Percentiles rank a stretch among this genome's conserved stretches.
Conservation (phyloP, 2,329 filamentous ascomycete genomes). For the Xylaria sp. region DNA sequence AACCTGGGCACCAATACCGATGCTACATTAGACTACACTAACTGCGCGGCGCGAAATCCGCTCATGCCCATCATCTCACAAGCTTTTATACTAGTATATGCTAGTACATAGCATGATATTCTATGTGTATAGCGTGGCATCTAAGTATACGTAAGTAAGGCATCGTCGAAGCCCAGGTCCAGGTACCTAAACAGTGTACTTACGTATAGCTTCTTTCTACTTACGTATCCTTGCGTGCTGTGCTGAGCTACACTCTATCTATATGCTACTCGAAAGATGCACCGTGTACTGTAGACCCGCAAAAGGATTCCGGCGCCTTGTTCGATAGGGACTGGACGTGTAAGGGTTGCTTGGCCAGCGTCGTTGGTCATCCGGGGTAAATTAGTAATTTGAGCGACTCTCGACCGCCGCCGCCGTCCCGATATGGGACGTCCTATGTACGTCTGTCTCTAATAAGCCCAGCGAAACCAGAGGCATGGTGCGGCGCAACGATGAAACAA, state of each 20-base stretch:
- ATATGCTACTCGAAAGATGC: not conserved
- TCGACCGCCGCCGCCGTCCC: not conserved
- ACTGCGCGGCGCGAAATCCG: constrained; percentile 6
- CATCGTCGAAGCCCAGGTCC: no score
- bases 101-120: no score
- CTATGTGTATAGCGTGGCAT: no score
- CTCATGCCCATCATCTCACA: not conserved
- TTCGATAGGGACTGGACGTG: constrained; percentile 9
- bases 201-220: no score
- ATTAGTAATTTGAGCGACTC: constrained; percentile 19
- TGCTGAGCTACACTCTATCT: no score
- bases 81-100: no score
- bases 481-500: constrained; percentile 31
- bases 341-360: constrained; percentile 2
- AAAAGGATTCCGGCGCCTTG: constrained; percentile 16
- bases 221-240: not conserved
- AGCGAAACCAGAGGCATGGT: constrained; percentile 26
- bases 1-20: constrained; percentile 10
- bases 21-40: not conserved
- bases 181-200: no score
- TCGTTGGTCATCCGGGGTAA: constrained; percentile 25
- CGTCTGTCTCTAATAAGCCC: constrained; percentile 21
- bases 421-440: constrained; percentile 7
- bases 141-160: no score
- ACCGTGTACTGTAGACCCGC: constrained; percentile 20